Conservation (phyloP, 306 rosid species). For the Quercus variabilis region DNA sequence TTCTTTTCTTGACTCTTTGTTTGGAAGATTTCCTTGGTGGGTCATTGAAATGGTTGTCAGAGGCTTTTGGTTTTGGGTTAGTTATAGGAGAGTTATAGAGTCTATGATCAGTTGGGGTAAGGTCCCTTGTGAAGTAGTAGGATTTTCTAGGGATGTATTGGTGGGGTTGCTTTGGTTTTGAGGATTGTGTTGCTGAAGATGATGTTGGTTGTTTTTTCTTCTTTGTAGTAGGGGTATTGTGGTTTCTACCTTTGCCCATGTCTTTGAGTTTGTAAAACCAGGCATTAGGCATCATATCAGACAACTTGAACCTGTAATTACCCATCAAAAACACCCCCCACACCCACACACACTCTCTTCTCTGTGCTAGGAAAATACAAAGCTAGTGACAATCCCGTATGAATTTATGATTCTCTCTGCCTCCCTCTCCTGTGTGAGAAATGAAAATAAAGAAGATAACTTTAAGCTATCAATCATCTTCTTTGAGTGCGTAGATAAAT, state of each 20-base stretch:
- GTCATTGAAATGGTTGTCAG: slow-evolving; percentile 26
- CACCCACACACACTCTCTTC: background rate
- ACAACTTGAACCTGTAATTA: slow-evolving; percentile 64
- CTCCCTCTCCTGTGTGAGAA: background rate
- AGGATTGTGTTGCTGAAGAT: slow-evolving; percentile 25
- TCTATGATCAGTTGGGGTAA: slow-evolving; percentile 25
- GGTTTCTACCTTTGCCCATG: slow-evolving; percentile 51
- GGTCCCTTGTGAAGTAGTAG: slow-evolving; percentile 73
- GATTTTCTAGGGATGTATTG: slow-evolving; percentile 65
- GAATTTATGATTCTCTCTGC: background rate
- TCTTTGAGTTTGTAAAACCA: slow-evolving; percentile 89
- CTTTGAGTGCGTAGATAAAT: slow-evolving; percentile 21
- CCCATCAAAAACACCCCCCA: slow-evolving; percentile 46
- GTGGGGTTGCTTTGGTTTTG: slow-evolving; percentile 37
- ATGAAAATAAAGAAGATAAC: background rate
- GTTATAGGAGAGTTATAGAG: slow-evolving; percentile 30
- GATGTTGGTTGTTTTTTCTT: slow-evolving; percentile 43
- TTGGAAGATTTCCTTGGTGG: slow-evolving; percentile 55
- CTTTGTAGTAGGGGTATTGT: slow-evolving; percentile 14
- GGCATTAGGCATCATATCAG: slow-evolving; percentile 86
- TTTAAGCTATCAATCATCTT: background rate
- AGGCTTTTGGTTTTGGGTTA: slow-evolving; percentile 20
- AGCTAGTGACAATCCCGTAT: background rate
- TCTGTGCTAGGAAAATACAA: background rate
- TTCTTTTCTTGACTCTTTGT: slow-evolving; percentile 36